Percentiles rank a stretch among this genome's conserved stretches.
Conservation (phyloP, 495 filamentous ascomycete species). For the Massariosphaeria phaeospora region DNA sequence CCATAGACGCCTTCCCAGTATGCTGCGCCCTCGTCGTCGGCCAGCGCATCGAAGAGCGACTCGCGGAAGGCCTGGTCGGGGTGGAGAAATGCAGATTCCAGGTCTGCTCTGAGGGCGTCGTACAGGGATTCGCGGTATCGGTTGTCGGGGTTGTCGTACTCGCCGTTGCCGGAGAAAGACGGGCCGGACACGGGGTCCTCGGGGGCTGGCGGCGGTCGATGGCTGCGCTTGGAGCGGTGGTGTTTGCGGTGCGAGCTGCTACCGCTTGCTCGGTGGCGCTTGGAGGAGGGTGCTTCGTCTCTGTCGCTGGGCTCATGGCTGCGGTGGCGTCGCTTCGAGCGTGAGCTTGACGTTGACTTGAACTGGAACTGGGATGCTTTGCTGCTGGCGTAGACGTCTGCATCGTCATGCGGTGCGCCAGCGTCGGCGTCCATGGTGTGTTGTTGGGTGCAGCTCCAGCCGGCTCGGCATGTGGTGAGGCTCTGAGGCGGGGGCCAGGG, state of each 20-base stretch:
- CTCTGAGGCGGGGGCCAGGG: too few relatives aligned
- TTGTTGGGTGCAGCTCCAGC: too few relatives aligned
- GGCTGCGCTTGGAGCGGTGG: conserved; percentile 8
- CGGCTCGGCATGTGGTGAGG: too few relatives aligned
- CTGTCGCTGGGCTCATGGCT: background rate
- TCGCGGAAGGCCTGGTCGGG: conserved; percentile 77
- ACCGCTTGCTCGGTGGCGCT: conserved; percentile 14
- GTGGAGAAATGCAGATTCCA: conserved; percentile 38
- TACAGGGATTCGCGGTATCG: conserved; percentile 20
- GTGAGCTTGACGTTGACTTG: conserved; percentile 41
- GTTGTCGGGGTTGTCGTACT: conserved; percentile 14
- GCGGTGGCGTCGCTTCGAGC: conserved; percentile 6
- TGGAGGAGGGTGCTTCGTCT: background rate
- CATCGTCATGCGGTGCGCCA: background rate
- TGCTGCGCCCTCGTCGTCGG: conserved; percentile 91
- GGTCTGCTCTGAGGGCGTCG: background rate
- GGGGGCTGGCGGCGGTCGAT: background rate
- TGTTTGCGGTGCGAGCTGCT: background rate
- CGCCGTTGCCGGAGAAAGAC: conserved; percentile 43
- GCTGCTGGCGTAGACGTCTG: conserved; percentile 31
- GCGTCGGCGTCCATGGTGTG: conserved; percentile 17
- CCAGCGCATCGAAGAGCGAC: conserved; percentile 97
- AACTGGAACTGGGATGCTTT: conserved; percentile 54
- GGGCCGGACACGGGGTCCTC: conserved; percentile 45
- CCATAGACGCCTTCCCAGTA: conserved; percentile 96